Conservation (phyloP, 768 basidiomycete genomes). For the Collybia sordida region DNA sequence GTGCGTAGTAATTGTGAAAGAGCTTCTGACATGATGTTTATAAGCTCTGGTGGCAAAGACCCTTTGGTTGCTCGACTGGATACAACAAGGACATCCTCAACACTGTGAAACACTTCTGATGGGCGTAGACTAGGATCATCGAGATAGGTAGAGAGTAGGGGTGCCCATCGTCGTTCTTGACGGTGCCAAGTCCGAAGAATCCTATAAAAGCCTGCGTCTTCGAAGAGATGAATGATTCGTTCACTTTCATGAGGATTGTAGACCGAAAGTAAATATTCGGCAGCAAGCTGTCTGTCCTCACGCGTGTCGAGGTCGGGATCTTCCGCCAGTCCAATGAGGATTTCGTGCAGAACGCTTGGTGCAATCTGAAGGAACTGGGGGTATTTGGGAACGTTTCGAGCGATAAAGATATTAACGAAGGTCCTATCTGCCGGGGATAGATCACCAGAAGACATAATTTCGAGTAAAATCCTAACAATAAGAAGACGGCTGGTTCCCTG, state of each 20-base stretch:
- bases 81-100: conserved; percentile 59
- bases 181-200: conserved; percentile 83
- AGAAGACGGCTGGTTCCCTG: conserved; percentile 70
- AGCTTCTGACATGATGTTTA: conserved; percentile 50
- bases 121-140: conserved; percentile 65
- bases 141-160: conserved; percentile 71
- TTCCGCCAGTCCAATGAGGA: conserved; percentile 76
- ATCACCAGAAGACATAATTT: conserved; percentile 60
- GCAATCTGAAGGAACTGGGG: conserved; percentile 78
- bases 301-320: conserved; percentile 76
- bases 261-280: conserved; percentile 88
- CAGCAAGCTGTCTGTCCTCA: conserved; percentile 94
- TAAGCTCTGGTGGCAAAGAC: conserved; percentile 54
- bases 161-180: conserved; percentile 74
- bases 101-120: conserved; percentile 60
- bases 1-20: conserved; percentile 64
- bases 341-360: conserved; percentile 65
- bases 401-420: conserved; percentile 93
- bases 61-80: conserved; percentile 49
- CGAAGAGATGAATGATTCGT: conserved; percentile 66
- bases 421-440: conserved; percentile 66
- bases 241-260: conserved; percentile 85
- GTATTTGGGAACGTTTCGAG: conserved; percentile 96
- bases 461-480: conserved; percentile 81
- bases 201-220: conserved; percentile 84